These are phyloP conservation scores for Malania oleifera DNA, from an alignment of 164 flowering plant species.

Conservation along the genomic window DNA sequence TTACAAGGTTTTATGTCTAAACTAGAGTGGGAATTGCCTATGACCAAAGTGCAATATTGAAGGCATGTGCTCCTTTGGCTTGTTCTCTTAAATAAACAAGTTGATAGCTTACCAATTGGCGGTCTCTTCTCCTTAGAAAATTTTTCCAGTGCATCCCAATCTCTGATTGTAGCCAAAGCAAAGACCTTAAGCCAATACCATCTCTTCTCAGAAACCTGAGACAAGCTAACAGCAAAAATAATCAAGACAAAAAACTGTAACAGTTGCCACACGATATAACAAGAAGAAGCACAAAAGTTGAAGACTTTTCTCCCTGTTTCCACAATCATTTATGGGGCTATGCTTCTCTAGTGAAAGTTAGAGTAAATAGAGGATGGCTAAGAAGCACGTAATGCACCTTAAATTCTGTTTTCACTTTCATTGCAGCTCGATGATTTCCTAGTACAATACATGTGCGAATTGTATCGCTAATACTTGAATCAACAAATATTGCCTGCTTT, in stretches of 20 bases:
- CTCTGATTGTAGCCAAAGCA: slow-evolving; percentile 89
- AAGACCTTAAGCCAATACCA: slow-evolving; percentile 99
- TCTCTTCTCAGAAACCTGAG: slow-evolving; percentile 88
- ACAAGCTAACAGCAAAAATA: background rate
- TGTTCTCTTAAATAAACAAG: background rate
- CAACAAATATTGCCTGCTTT: slow-evolving; percentile 89
- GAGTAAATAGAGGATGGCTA: background rate
- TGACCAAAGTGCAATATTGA: background rate
- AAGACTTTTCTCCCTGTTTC: background rate
- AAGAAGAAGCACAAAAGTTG: background rate
- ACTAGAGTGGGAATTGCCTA: background rate
- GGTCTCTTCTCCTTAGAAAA: slow-evolving; percentile 96
- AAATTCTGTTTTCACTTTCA: slow-evolving; percentile 83
- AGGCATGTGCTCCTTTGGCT: background rate
- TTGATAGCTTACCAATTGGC: slow-evolving; percentile 56
- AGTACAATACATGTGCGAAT: slow-evolving; percentile 89
- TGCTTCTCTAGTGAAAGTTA: background rate
- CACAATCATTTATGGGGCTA: background rate
- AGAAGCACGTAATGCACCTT: slow-evolving; percentile 41
- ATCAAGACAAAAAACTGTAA: background rate
- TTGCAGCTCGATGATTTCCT: slow-evolving; percentile 88
- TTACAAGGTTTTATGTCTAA: no score
- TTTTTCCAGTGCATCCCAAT: slow-evolving; percentile 94
- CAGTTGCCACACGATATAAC: background rate
- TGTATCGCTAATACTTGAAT: slow-evolving; percentile 93